Base-by-base conservation (phyloP, 2,329 filamentous ascomycete genomes). In the Xylariaceae sp. region DNA sequence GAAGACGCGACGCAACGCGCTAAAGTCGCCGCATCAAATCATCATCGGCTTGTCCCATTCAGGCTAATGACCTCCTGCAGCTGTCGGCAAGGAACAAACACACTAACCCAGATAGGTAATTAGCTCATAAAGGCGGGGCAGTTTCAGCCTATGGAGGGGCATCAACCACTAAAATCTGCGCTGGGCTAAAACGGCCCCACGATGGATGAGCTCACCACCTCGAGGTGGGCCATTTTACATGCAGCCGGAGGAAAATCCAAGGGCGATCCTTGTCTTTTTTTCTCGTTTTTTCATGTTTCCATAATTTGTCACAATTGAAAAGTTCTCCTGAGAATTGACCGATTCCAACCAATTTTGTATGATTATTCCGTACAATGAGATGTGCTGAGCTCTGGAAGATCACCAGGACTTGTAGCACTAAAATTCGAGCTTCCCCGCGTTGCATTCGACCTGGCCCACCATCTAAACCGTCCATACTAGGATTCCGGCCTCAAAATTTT, bases 1-100 rank as follows among this genome's bases (percentile, higher is more conserved):
- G 11, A 62, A 65, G 67, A 69, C 68, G 68, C 68, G 68, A 67
- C 68, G 11, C 47, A 45, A 67, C 66, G 61, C 68, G 68, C 66
- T 64, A 66, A 63, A 61, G 39, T 45, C 41, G 2, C 41, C n/a
- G 41, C 41, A n/a, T n/a, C 13, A 9, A 50, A 35, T 10, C 44
- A 15, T 18, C 49, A 41, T 50, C 13, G 37, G 37, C 37, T 41
- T 10, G 3, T 41, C 37, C 37, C 8, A 41, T 1, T 10, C 11
- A 10, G 9, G 37, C 37, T 41, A 13, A 9, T 41, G 37, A 0
- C 13, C 0, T 41, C 9, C 37, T 41, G 37, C 37, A 41, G 8
- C 37, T 41, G 37, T 13, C 8, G 11, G 37, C 37, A 41, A 13
- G 37, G 37, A 2, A 41, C 8, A 13, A 9, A 0, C 1, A 4